Conservation (phyloP, 192 early-diverging fungal species). For the Coemansia sp. region DNA sequence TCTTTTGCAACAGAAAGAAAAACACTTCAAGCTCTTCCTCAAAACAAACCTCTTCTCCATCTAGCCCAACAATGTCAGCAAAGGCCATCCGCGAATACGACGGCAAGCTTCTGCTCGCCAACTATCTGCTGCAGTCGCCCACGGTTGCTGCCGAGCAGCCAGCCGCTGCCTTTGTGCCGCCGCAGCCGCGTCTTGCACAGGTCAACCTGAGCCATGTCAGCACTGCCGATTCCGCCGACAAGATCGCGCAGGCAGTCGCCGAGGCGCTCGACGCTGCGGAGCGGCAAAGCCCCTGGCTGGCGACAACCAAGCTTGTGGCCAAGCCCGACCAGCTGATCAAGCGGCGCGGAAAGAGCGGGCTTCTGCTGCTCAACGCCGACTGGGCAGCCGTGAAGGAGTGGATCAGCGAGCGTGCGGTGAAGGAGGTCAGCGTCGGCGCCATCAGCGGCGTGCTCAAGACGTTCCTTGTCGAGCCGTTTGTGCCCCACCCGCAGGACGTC, state of each 20-base stretch:
- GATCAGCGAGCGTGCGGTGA: constrained; percentile 89
- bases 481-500: constrained; percentile 85
- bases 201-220: constrained; percentile 65
- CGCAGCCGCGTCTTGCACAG: constrained; percentile 75
- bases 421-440: constrained; percentile 77
- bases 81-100: constrained; percentile 97
- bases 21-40: background rate
- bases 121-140: constrained; percentile 80
- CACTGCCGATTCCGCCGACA: constrained; percentile 48
- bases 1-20: background rate
- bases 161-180: constrained; percentile 66
- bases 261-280: constrained; percentile 68
- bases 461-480: constrained; percentile 94
- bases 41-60: background rate
- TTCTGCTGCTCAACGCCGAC: constrained; percentile 88
- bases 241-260: constrained; percentile 67
- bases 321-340: constrained; percentile 99
- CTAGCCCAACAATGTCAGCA: constrained; percentile 65
- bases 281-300: constrained; percentile 81
- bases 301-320: constrained; percentile 79
- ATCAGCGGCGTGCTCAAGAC: constrained; percentile 87
- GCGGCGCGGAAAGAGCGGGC: constrained; percentile 94
- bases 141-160: constrained; percentile 55
- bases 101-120: constrained; percentile 92
- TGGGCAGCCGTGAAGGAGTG: constrained; percentile 87